These are phyloP conservation scores for Adiantum capillusveneris DNA, from an alignment of 75 land plant species.

Conservation along the genomic window DNA sequence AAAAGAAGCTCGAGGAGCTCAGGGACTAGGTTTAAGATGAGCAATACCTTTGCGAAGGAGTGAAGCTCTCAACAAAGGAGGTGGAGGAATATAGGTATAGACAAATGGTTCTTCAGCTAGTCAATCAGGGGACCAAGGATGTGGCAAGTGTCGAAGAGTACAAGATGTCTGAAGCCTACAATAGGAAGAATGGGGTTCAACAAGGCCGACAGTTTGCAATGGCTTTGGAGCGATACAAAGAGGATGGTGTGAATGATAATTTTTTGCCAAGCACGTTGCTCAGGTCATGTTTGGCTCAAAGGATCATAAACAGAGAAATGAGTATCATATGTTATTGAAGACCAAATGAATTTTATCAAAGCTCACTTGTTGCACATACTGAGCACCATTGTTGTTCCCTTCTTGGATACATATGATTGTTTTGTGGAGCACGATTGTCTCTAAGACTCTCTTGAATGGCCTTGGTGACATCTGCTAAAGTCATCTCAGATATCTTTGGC, in stretches of 20 bases:
- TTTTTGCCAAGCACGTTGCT: constrained; percentile 97
- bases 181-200: constrained; percentile 61
- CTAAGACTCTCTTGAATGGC: too few relatives aligned
- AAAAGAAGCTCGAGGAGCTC: constrained; percentile 85
- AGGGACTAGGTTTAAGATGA: constrained; percentile 72
- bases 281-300: constrained; percentile 73
- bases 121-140: constrained; percentile 56
- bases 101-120: constrained; percentile 67
- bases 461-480: too few relatives aligned
- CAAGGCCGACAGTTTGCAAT: constrained; percentile 90
- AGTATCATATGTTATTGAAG: constrained; percentile 87
- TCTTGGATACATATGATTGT: too few relatives aligned
- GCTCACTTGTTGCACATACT: constrained; percentile 57
- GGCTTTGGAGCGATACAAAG: constrained; percentile 84
- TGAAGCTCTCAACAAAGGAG: constrained; percentile 74
- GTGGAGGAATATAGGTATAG: constrained; percentile 64
- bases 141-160: constrained; percentile 64
- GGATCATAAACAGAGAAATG: constrained; percentile 45
- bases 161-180: constrained; percentile 94
- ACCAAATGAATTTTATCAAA: constrained; percentile 87
- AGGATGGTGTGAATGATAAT: constrained; percentile 51
- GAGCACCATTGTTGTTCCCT: too few relatives aligned
- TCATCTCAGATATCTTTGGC: too few relatives aligned
- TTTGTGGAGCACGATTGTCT: too few relatives aligned
- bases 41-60: constrained; percentile 76